Evolutionary conservation across 2,329 filamentous ascomycete genomes (phyloP).

Genomic region (Fusarium guadeloupense): DNA sequence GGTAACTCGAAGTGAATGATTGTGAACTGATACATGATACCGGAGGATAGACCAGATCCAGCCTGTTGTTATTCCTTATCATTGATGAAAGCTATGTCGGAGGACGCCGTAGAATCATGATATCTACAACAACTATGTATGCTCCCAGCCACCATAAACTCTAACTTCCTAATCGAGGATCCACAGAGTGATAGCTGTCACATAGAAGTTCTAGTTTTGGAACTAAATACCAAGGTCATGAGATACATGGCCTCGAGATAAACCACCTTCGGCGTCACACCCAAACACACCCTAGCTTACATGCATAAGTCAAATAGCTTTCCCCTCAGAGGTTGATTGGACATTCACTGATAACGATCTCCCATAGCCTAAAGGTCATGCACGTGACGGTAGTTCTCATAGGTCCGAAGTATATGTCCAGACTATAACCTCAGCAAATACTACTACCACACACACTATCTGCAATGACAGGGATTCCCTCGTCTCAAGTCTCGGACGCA

Average conservation of each 20-base stretch:
- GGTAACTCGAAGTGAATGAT: neutral
- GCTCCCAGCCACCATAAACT: neutral
- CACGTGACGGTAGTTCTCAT: neutral
- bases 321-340: neutral
- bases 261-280: neutral
- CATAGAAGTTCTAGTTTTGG: neutral
- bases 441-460: neutral
- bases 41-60: neutral
- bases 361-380: neutral
- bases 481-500: constrained; percentile 16
- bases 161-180: constrained; percentile 13
- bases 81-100: too few species aligned
- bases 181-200: neutral
- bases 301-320: neutral
- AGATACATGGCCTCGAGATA: constrained; percentile 15
- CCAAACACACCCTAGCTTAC: neutral
- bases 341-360: neutral
- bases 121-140: neutral
- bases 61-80: neutral
- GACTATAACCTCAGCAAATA: too few species aligned
- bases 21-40: neutral
- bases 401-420: neutral
- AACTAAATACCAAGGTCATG: constrained; percentile 14
- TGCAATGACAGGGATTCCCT: neutral
- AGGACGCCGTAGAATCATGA: neutral